Evolutionary conservation across 2,329 filamentous ascomycete species (phyloP).

Genomic region (Cladosporium sp.): DNA sequence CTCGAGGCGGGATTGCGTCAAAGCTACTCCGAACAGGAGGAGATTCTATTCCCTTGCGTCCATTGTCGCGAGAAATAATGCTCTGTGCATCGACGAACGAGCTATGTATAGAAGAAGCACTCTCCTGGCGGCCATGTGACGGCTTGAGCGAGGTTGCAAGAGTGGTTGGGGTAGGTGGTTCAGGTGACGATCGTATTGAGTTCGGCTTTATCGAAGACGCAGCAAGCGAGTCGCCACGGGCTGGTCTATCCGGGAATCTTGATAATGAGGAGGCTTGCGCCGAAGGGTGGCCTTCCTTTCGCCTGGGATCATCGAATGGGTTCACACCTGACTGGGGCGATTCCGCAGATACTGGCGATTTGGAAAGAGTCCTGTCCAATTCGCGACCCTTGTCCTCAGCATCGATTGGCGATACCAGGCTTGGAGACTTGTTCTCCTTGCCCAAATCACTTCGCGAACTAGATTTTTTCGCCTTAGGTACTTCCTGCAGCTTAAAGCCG

Average conservation of each 20-base stretch:
- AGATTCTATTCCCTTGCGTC: constrained; percentile 26
- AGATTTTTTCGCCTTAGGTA: constrained; percentile 63
- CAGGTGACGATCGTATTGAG: constrained; percentile 29
- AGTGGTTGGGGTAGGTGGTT: constrained; percentile 44
- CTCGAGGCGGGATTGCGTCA: constrained; percentile 48
- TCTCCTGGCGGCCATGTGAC: constrained; percentile 42
- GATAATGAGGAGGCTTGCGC: constrained; percentile 38
- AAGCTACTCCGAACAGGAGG: constrained; percentile 36
- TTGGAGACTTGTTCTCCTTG: constrained; percentile 44
- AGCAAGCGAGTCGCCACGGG: constrained; percentile 61
- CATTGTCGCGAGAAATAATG: constrained; percentile 31
- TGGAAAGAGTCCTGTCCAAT: constrained; percentile 36
- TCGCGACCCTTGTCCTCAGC: constrained; percentile 32
- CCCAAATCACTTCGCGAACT: constrained; percentile 49
- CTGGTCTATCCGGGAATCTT: constrained; percentile 48
- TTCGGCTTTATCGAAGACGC: constrained; percentile 32
- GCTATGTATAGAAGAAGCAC: constrained; percentile 38
- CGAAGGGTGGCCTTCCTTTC: constrained; percentile 33
- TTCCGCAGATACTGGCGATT: constrained; percentile 42
- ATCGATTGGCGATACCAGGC: constrained; percentile 42
- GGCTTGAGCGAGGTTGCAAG: constrained; percentile 31
- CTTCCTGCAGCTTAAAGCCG: constrained; percentile 75
- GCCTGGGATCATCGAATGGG: constrained; percentile 41
- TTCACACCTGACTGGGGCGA: constrained; percentile 40
- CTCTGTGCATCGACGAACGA: constrained; percentile 39